These are phyloP conservation scores for Penicillium sp. DNA, from an alignment of 2,329 filamentous ascomycete species.

Conservation along the genomic window DNA sequence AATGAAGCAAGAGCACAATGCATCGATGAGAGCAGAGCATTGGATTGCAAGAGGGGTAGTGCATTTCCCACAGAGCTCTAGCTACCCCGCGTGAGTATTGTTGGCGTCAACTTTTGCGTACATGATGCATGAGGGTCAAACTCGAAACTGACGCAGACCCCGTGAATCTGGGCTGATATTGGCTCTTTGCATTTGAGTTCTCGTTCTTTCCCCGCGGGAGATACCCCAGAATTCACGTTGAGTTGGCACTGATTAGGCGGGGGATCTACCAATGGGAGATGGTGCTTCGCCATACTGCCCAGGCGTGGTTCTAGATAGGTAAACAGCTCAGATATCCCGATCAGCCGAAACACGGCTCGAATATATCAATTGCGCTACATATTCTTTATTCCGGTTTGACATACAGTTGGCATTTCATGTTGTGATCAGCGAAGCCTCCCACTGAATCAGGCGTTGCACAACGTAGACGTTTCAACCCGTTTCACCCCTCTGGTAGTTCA, in stretches of 20 bases:
- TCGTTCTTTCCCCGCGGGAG: slow-evolving; percentile 5
- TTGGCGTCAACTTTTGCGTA: slow-evolving; percentile 6
- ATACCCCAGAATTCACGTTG: slow-evolving; percentile 4
- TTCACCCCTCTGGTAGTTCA: neutral
- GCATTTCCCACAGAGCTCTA: neutral
- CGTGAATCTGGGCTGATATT: neutral
- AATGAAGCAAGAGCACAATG: neutral
- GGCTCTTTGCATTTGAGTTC: neutral
- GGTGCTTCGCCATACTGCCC: neutral
- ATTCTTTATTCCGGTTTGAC: neutral
- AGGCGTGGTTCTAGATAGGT: neutral
- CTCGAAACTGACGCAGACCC: neutral
- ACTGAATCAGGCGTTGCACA: neutral
- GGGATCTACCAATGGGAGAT: neutral
- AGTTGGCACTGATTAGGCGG: neutral
- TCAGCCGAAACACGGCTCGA: neutral
- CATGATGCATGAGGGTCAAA: neutral
- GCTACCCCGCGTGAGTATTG: slow-evolving; percentile 1
- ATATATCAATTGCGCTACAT: neutral
- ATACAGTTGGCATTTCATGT: neutral
- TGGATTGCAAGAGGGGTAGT: slow-evolving; percentile 3
- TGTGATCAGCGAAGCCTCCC: neutral
- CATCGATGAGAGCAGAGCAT: slow-evolving; percentile 2
- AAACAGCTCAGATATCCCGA: neutral
- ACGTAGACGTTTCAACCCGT: slow-evolving; percentile 3